Evolutionary conservation across 2,329 filamentous ascomycete species (phyloP), one percentile per base, ranked within the genome.

Genomic region (Cylindrodendrum hubeiense): DNA sequence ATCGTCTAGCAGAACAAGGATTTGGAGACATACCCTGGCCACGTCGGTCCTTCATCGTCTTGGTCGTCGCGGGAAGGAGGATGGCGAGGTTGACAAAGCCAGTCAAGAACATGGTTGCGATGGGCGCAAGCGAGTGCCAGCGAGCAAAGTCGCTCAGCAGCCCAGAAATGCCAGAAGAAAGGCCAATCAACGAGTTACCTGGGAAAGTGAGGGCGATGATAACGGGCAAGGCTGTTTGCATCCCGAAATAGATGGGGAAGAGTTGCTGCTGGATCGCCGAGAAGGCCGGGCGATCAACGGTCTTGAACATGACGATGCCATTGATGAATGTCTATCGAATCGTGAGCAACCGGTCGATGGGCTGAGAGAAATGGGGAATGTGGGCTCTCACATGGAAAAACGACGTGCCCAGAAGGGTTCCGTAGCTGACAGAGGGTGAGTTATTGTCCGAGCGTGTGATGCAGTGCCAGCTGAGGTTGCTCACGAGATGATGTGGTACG

Each of bases 221-320:
- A 17, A 91, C 79, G 0, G 96, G 93, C 1, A 95, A 83, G 6
- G 86, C 85, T 4, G 93, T 90, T 82, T 98, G 95, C 62, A 98
- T 83, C 49, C 88, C 85, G 79, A 98, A 98, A 85, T 97, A 99
- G 74, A 93, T 86, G 34, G 94, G 94, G 82, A 98, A 97, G 57
- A 95, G 88, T 68, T 89, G 89, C 70, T 89, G 86, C 80, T 98
- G 95, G 33, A 98, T 87, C 19, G 89, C 85, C 26, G 91, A 89
- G 83, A 99, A 98, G 77, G 93, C 89, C 0, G 93, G 89, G 26
- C 93, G 89, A 26, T 93, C 89, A 39, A 98, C 89, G 12, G 88
- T 86, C 76, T 87, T 90, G 85, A 92, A 97, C 74, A 93, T 90
- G 60, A 95, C 84, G 56, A 94, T 89, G 63, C 94, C 87, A 74